Conservation (phyloP, 139 green algal genomes). For the Ulvella scutata region DNA sequence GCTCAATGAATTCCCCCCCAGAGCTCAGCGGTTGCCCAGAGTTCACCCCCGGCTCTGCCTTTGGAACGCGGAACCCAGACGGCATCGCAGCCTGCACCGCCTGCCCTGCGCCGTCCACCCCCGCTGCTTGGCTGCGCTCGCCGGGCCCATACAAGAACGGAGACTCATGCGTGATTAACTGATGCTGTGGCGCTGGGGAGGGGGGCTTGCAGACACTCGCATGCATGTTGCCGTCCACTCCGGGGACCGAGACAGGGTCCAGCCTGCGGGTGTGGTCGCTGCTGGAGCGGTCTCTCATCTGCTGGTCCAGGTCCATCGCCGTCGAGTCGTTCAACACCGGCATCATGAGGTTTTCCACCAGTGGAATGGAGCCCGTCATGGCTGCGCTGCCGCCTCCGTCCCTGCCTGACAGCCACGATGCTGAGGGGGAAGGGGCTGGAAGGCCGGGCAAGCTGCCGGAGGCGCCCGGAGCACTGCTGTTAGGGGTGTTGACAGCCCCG, state of each 20-base stretch:
- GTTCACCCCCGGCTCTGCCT: not conserved
- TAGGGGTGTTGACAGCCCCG: not conserved
- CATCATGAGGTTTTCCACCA: conserved; percentile 5
- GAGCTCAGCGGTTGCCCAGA: not conserved
- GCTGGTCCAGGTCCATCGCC: not conserved
- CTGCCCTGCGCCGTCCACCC: not conserved
- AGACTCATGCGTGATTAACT: not conserved
- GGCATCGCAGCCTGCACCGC: not conserved
- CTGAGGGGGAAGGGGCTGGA: not conserved
- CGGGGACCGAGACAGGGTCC: not conserved
- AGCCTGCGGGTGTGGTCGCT: not conserved
- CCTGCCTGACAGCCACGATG: not conserved
- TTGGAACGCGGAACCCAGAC: not conserved
- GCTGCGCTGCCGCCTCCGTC: not conserved
- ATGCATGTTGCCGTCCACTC: not conserved
- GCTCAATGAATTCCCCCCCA: not conserved
- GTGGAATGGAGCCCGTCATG: not conserved
- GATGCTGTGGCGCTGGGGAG: not conserved
- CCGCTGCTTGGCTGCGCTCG: not conserved
- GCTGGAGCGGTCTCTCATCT: not conserved
- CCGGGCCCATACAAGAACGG: not conserved
- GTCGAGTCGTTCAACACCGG: not conserved
- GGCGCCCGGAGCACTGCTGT: not conserved
- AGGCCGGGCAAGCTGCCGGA: not conserved
- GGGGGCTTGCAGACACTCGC: no score